These are phyloP conservation scores for Phytophthora constricta DNA, from an alignment of 352 stramenopile species.

Conservation along the genomic window DNA sequence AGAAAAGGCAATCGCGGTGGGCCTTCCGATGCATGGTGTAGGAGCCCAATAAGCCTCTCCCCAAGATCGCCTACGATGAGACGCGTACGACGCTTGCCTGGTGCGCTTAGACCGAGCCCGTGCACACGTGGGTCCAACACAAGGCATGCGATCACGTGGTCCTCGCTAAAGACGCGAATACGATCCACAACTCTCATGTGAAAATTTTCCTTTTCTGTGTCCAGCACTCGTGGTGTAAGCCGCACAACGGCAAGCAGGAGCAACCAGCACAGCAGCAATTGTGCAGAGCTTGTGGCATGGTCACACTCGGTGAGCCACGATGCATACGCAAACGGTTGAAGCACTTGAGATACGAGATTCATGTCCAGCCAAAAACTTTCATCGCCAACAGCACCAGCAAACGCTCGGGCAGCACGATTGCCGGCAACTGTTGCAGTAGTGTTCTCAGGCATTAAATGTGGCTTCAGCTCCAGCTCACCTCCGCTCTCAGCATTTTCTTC, in stretches of 20 bases:
- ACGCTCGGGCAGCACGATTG: not conserved
- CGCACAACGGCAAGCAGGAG: constrained; percentile 21
- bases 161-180: constrained; percentile 26
- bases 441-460: not conserved
- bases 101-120: constrained; percentile 39
- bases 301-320: constrained; percentile 37
- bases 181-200: constrained; percentile 20
- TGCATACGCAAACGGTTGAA: constrained; percentile 36
- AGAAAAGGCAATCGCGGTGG: not conserved
- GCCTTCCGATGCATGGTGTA: not conserved
- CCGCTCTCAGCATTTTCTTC: constrained; percentile 4
- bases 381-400: constrained; percentile 3
- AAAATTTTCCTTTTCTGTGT: constrained; percentile 33
- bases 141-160: constrained; percentile 38
- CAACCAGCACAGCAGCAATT: constrained; percentile 45
- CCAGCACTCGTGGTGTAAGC: constrained; percentile 10
- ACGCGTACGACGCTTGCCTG: constrained; percentile 39
- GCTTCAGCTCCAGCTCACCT: constrained; percentile 6
- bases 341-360: constrained; percentile 13
- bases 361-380: constrained; percentile 40
- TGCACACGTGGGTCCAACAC: constrained; percentile 45
- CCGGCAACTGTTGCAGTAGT: not conserved
- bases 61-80: constrained; percentile 29
- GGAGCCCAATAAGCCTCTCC: not conserved
- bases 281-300: constrained; percentile 27